Conservation (phyloP, 768 basidiomycete species). For the Kwoniella botswanensis region DNA sequence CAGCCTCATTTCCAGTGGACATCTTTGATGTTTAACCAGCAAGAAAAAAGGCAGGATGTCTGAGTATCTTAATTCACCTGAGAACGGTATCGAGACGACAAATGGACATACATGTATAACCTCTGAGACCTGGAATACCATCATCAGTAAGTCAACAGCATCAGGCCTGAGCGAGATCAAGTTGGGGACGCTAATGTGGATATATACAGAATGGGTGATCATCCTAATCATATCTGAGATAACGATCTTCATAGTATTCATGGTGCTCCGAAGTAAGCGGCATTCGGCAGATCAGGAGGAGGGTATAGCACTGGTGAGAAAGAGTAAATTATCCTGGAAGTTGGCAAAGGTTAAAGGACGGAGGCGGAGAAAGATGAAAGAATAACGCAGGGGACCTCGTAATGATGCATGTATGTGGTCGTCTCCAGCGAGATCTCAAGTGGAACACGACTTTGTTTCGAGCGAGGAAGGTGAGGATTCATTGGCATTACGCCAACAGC, state of each 20-base stretch:
- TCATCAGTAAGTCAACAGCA: conserved; percentile 1
- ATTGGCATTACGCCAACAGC: too few species aligned
- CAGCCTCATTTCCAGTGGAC: too few species aligned
- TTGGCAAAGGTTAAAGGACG: neutral
- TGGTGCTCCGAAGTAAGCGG: conserved; percentile 5
- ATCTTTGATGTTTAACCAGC: too few species aligned
- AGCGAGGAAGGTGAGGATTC: too few species aligned
- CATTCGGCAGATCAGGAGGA: neutral
- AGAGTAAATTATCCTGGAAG: neutral
- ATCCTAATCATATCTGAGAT: neutral
- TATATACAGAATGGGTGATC: neutral
- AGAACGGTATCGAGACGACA: neutral
- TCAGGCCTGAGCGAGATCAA: too few species aligned
- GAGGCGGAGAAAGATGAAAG: neutral
- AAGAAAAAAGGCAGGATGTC: neutral
- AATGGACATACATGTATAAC: conserved; percentile 5
- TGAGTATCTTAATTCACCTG: neutral
- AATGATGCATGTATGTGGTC: neutral
- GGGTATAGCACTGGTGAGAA: neutral
- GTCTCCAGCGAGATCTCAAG: too few species aligned
- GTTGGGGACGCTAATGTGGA: neutral
- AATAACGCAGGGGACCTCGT: neutral
- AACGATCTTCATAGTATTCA: neutral
- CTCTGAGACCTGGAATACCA: conserved; percentile 3
- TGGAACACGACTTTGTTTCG: too few species aligned